Conservation (phyloP, 495 filamentous ascomycete genomes). For the Lasiosphaeria hispida region DNA sequence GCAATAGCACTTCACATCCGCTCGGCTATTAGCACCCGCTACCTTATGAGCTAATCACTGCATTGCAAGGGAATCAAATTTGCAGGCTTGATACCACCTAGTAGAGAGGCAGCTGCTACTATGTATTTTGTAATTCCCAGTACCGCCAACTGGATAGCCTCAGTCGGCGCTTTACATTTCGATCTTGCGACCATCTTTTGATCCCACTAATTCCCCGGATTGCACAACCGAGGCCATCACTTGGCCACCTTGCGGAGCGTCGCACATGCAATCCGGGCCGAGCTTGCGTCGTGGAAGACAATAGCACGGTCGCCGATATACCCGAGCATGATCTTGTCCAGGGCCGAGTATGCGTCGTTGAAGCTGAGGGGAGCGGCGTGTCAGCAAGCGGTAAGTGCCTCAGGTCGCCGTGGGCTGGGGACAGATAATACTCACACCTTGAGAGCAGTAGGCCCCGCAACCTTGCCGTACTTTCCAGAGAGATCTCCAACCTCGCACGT, state of each 20-base stretch:
- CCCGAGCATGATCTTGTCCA: constrained; percentile 51
- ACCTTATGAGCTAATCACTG: no score
- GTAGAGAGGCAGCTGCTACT: no score
- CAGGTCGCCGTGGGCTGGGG: background rate
- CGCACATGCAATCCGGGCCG: constrained; percentile 64
- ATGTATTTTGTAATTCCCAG: no score
- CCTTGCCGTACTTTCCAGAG: constrained; percentile 73
- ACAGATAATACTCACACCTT: constrained; percentile 30
- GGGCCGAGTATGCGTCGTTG: constrained; percentile 65
- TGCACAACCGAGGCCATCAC: no score
- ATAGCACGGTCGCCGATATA: constrained; percentile 76
- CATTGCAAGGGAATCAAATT: no score
- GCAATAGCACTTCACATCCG: no score
- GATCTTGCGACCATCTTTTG: no score
- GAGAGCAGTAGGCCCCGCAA: constrained; percentile 41
- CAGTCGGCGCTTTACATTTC: no score
- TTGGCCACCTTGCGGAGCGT: constrained; percentile 48
- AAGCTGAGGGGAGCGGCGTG: constrained; percentile 45
- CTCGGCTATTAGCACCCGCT: no score
- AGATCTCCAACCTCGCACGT: constrained; percentile 82
- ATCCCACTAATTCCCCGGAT: no score
- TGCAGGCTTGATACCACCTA: no score
- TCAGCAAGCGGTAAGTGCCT: constrained; percentile 9
- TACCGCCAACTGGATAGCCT: no score
- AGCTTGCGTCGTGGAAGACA: constrained; percentile 67